Conservation (phyloP, 768 basidiomycete genomes). For the Glaciozyma martinii region DNA sequence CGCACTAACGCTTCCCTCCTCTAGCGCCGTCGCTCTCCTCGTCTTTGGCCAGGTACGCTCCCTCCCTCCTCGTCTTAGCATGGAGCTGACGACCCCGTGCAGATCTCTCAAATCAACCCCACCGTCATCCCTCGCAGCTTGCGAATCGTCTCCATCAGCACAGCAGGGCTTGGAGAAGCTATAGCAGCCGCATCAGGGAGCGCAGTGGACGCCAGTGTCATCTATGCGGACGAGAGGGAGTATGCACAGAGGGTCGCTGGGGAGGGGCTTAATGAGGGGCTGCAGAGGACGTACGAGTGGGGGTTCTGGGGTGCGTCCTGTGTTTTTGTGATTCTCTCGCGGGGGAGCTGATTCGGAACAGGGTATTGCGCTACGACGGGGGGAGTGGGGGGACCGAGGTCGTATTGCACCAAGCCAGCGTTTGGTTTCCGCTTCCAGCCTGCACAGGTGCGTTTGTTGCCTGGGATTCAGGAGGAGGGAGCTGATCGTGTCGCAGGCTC, state of each 20-base stretch:
- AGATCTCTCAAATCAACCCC: conserved; percentile 29
- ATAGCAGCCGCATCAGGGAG: background rate
- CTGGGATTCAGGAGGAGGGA: no score
- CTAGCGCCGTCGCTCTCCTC: conserved; percentile 22
- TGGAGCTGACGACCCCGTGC: no score
- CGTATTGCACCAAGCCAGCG: conserved; percentile 15
- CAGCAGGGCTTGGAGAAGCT: conserved; percentile 21
- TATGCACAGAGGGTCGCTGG: background rate
- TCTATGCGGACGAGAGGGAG: conserved; percentile 4
- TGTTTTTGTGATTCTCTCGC: no score
- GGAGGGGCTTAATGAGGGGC: background rate
- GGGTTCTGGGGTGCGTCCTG: conserved; percentile 19
- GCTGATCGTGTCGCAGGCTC: no score
- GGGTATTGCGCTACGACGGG: conserved; percentile 24
- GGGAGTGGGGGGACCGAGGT: conserved; percentile 10
- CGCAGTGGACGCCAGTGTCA: background rate
- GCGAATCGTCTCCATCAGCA: conserved; percentile 29
- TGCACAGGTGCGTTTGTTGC: conserved; percentile 1
- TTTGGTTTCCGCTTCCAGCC: conserved; percentile 16
- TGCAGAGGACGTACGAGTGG: conserved; percentile 19
- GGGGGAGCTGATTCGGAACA: background rate
- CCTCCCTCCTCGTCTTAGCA: background rate
- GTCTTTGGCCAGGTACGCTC: conserved; percentile 16
- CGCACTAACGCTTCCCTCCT: background rate
- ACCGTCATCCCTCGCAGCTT: conserved; percentile 27